Percentiles rank a stretch among this genome's conserved stretches.
These are phyloP conservation scores for Clarireedia monteithiana DNA, from an alignment of 2,329 filamentous ascomycete genomes.

Conservation along the genomic window DNA sequence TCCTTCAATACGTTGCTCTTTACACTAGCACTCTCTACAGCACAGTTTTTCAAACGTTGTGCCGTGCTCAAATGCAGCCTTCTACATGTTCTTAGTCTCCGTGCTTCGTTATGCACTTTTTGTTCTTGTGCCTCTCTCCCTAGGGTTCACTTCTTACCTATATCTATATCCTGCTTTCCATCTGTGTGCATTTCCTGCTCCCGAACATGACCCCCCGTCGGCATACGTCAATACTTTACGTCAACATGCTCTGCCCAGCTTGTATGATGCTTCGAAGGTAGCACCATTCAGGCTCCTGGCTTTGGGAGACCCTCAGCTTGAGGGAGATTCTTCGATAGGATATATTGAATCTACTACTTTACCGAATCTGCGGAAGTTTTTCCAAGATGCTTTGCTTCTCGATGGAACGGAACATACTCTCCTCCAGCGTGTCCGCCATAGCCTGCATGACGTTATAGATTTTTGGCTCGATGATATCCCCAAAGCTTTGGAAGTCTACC, in stretches of 20 bases:
- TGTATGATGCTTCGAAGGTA: conserved; percentile 20
- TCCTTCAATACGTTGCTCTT: no score
- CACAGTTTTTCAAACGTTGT: not conserved
- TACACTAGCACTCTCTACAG: not conserved
- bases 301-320: conserved; percentile 86
- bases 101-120: conserved; percentile 32
- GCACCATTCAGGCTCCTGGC: conserved; percentile 83
- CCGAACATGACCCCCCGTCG: conserved; percentile 18
- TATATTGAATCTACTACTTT: conserved; percentile 45
- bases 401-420: conserved; percentile 39
- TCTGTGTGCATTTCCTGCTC: conserved; percentile 67
- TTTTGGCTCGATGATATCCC: conserved; percentile 61
- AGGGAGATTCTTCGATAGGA: conserved; percentile 81
- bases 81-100: conserved; percentile 29
- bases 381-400: conserved; percentile 18
- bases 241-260: conserved; percentile 18
- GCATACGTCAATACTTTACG: conserved; percentile 24
- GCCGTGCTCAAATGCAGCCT: conserved; percentile 16
- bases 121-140: conserved; percentile 54
- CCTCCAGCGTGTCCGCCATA: conserved; percentile 44
- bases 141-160: conserved; percentile 67
- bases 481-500: conserved; percentile 54
- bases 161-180: conserved; percentile 82
- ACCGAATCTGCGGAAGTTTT: conserved; percentile 41
- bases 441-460: conserved; percentile 52